phyloP scores from a whole-genome alignment of 2,329 filamentous ascomycete genomes.

The Pestalotiopsis sp. region DNA sequence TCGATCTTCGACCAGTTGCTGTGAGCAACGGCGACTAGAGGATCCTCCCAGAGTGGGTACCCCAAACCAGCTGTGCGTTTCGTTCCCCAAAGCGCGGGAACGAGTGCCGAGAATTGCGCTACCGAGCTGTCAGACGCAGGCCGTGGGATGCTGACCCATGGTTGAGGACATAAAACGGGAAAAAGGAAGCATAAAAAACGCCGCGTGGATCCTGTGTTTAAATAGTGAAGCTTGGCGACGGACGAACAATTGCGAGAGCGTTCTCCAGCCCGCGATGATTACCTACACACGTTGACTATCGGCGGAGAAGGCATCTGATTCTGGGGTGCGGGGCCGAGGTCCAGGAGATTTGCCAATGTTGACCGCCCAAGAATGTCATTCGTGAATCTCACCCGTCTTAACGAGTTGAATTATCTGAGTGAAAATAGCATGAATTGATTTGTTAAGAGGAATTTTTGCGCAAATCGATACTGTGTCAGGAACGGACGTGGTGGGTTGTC shows the following conservation, averaged over 20 bases:
- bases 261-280: neutral
- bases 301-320: neutral
- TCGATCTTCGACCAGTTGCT: neutral
- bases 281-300: neutral
- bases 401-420: neutral
- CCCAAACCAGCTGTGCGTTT: neutral
- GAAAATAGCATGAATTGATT: neutral
- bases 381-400: neutral
- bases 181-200: neutral
- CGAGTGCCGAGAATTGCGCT: neutral
- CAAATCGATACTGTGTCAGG: neutral
- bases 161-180: neutral
- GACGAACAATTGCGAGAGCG: neutral
- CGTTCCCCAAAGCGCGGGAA: neutral
- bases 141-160: neutral
- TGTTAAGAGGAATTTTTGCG: neutral
- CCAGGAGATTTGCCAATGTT: slow-evolving; percentile 1
- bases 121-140: neutral
- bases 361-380: neutral
- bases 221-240: neutral
- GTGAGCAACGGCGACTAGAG: neutral
- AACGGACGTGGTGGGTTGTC: neutral
- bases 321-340: slow-evolving; percentile 6
- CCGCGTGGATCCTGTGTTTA: neutral
- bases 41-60: neutral